Base-by-base conservation (phyloP, 345 rosid species). In the Populus tremula region DNA sequence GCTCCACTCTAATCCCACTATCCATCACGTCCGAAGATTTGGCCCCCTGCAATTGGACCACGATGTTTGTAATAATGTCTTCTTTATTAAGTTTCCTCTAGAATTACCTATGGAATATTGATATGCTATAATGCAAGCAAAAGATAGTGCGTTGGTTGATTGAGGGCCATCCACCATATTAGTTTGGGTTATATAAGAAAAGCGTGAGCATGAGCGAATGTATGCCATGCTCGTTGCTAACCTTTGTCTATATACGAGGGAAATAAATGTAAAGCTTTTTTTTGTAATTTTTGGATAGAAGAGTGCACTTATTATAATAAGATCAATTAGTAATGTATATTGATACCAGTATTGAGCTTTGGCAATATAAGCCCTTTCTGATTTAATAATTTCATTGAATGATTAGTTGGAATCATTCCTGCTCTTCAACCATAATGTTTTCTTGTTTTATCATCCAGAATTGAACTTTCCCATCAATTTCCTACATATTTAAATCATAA, bases 61-160 rank as follows among this genome's bases (percentile, higher is more conserved):
- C 29, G 17, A 17, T 29, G 72, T 29, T 36, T 29, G 21, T 27
- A 17, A 54, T 65, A 13, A 45, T 71, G 71, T 61, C 8, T 12
- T 36, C 38, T 67, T 67, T 20, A 43, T 72, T 10, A 33, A 10
- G 56, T 67, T 31, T 73, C 61, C 36, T 39, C 7, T 39, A 16
- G 35, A 23, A 20, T 25, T 2, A 11, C 36, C 23, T 61, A 63
- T 74, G 27, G 67, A 67, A 53, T 53, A 49, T 21, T 6, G 56
- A 17, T 12, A 14, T 29, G 12, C 17, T 47, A 47, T 78, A n/a
- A 31, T 71, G 70, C 38, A 14, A 20, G 54, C 63, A 12, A 38
- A 10, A 14, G 81, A 79, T 53, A 41, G 69, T 79, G 77, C 59
- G 29, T 31, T 78, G 76, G 56, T 38, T 53, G 81, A 65, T 66